These are phyloP conservation scores for Phaseolus coccineus DNA, from an alignment of 331 rosid species.

Conservation along the genomic window DNA sequence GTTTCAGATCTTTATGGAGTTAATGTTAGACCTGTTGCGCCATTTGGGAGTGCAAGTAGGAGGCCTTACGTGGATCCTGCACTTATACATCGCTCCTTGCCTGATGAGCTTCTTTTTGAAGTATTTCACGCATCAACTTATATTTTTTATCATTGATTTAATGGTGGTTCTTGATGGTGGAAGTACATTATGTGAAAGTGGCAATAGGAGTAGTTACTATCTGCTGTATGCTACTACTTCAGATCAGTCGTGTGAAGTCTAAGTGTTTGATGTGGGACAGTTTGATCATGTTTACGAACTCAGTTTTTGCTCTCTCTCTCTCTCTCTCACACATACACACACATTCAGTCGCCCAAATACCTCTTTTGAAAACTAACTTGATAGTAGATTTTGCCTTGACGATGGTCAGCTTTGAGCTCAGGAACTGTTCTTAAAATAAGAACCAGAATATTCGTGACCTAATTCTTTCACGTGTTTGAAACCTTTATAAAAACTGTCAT, in stretches of 20 bases:
- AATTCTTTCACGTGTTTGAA: conserved; percentile 33
- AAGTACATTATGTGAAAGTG: conserved; percentile 6
- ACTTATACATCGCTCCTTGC: conserved; percentile 74
- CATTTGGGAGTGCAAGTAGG: conserved; percentile 87
- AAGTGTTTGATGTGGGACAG: conserved; percentile 5
- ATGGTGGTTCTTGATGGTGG: conserved; percentile 1
- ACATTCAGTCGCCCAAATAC: not conserved
- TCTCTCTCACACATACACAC: not conserved
- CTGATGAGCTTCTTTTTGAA: conserved; percentile 92
- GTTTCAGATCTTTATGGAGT: conserved; percentile 92
- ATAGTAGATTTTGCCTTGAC: not conserved
- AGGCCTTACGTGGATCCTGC: conserved; percentile 77
- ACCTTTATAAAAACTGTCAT: not conserved
- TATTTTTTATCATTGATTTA: not conserved
- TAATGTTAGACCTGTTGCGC: conserved; percentile 96
- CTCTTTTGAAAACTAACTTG: conserved; percentile 9
- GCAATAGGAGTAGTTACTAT: conserved; percentile 10
- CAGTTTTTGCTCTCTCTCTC: not conserved
- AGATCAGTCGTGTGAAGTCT: conserved; percentile 12
- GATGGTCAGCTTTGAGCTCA: conserved; percentile 9
- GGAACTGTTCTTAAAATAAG: conserved; percentile 22
- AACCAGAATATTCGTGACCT: conserved; percentile 11
- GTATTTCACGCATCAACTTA: conserved; percentile 51
- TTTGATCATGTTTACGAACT: conserved; percentile 18
- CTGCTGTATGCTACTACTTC: conserved; percentile 17